Evolutionary conservation across 2,329 filamentous ascomycete species (phyloP).

Genomic region (Penicillium hesseltinei): DNA sequence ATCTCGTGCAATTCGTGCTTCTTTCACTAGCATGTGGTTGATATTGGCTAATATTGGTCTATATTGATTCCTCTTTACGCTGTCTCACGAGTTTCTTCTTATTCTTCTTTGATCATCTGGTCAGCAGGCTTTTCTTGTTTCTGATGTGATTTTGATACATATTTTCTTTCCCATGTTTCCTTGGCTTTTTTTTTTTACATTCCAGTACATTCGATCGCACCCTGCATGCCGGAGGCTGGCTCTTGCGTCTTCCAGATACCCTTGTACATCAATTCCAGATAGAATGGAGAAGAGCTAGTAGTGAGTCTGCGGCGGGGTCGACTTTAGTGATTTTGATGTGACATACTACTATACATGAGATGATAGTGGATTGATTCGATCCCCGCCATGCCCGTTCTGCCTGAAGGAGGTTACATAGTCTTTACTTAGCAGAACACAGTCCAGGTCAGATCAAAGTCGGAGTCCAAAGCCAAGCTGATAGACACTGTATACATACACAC

Average conservation of each 20-base stretch:
- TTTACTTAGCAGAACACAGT: neutral
- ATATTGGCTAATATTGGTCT: slow-evolving; percentile 1
- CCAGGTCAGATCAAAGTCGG: neutral
- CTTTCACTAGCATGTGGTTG: slow-evolving; percentile 20
- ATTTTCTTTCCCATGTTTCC: neutral
- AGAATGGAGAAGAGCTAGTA: slow-evolving; percentile 24
- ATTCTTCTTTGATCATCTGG: slow-evolving; percentile 7
- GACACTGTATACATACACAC: neutral
- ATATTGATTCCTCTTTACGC: slow-evolving; percentile 18
- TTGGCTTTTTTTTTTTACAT: neutral
- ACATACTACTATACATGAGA: slow-evolving; percentile 10
- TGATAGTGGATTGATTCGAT: neutral
- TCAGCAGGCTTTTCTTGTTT: neutral
- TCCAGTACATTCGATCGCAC: slow-evolving; percentile 26
- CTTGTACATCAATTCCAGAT: slow-evolving; percentile 29
- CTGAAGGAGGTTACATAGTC: neutral
- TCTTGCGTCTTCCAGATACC: slow-evolving; percentile 24
- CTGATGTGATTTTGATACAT: slow-evolving; percentile 8
- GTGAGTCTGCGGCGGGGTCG: slow-evolving; percentile 9
- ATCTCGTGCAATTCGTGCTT: slow-evolving; percentile 21
- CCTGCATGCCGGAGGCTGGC: slow-evolving; percentile 19
- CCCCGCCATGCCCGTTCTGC: neutral
- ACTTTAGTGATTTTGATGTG: slow-evolving; percentile 8
- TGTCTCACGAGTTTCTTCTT: slow-evolving; percentile 22
- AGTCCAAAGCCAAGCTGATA: neutral